Base-by-base conservation (phyloP, 2,329 filamentous ascomycete genomes). In the Camptophora hylomeconis region DNA sequence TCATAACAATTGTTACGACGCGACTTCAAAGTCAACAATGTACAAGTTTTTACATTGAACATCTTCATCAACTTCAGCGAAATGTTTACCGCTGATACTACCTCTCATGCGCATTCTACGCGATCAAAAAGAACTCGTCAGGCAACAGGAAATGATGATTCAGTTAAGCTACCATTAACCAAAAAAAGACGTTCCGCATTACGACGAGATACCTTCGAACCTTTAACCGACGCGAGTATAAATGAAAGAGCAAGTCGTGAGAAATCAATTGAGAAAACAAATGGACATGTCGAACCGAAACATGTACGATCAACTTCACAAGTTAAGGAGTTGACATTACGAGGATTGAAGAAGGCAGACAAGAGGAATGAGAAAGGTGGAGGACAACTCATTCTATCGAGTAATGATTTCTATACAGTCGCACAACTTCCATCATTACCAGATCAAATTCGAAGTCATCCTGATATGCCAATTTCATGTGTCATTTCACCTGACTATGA, bases 361-460 rank as follows among this genome's bases (percentile, higher is more conserved):
- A 51, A 44, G 10, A 34, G 47, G 26, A 42, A 40, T 13, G 41
- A 47, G 28, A 42, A 46, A 13, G 34, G 40, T 23, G 51, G 54
- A 21, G 48, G 50, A 8, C 42, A 51, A 22, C 40, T 58, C 29
- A 45, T 51, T 22, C 39, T 63, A 36, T 82, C 81, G 20, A 82
- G 75, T 48, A 93, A 81, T 47, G 75, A 76, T 49, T 80, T 81
- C 39, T 94, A 89, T 51, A 78, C 71, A 23, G 80, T 92, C 38
- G 81, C 79, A 54, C 84, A 86, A 53, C 67, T 94, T 17, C 81
- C 81, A 33, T 75, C 80, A 31, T 67, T 92, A 14, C 86, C 87
- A 26, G 76, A 86, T 46, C 72, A 75, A 46, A 69, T 93, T 38
- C 73, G 75, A 40, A 59, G 69, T 41, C 69, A 75, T 46, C 64